These are phyloP conservation scores for Rhynchosporium graminicola DNA, from an alignment of 2,329 filamentous ascomycete species.

Conservation along the genomic window DNA sequence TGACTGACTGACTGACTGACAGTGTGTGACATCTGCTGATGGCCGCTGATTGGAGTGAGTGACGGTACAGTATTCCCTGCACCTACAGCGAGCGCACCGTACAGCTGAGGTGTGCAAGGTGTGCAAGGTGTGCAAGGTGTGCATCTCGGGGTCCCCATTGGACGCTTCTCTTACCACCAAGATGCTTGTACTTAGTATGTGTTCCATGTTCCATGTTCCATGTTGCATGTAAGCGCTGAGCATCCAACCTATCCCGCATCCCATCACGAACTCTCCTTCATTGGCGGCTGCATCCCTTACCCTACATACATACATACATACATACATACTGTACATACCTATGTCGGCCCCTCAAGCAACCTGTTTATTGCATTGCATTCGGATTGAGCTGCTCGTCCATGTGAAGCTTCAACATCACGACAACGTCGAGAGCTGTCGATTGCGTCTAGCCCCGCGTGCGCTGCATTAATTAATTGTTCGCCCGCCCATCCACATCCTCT, in stretches of 20 bases:
- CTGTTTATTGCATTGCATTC: conserved; percentile 13
- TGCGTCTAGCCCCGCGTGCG: neutral
- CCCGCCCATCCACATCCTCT: neutral
- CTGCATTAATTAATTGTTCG: neutral
- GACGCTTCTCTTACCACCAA: conserved; percentile 3
- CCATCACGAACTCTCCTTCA: conserved; percentile 21
- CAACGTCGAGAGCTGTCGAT: conserved; percentile 13
- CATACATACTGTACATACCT: neutral
- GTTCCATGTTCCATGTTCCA: no score
- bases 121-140: neutral
- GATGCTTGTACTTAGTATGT: no score
- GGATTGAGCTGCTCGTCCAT: conserved; percentile 14
- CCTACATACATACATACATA: neutral
- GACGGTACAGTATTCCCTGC: neutral
- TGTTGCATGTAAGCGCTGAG: conserved; percentile 29
- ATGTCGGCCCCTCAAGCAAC: conserved; percentile 23
- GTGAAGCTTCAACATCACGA: conserved; percentile 18
- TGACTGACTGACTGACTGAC: neutral
- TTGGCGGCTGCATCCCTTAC: conserved; percentile 17
- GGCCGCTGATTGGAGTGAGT: neutral
- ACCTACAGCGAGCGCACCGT: neutral
- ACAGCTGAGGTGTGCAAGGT: neutral
- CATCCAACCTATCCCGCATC: neutral
- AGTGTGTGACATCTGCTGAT: neutral
- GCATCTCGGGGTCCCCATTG: conserved; percentile 5